Evolutionary conservation across 805 yeast genomes (phyloP), one percentile per base, ranked within the genome.

Genomic region (Yamadazyma olivae): DNA sequence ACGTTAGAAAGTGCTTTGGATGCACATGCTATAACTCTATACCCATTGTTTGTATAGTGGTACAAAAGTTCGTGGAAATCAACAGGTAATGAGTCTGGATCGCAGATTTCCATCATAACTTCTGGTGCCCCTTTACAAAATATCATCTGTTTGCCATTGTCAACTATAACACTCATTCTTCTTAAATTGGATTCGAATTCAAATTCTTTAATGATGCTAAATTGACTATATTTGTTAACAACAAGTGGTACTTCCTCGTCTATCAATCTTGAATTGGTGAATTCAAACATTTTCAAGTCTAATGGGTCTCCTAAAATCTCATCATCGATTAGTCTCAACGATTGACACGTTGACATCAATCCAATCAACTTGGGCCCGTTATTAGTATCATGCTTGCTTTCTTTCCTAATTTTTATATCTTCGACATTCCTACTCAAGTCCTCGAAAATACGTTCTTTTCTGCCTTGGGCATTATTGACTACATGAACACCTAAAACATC

Each of bases 81-180:
- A 2, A 58, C 53, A 1, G 99, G 99, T 32, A 93, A 60, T 0
- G 89, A 66, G 14, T 73, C 77, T 1, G 82, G 77, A 12, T 67
- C 63, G 61, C 99, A 93, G 20, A 93, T 77, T 13, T 78, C 81
- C 20, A 74, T 67, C 72, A 93, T 85, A 8, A 90, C 86, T 55
- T 93, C 99, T 0, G 99, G 99, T 0, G 99, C 99, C 32, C 99
- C 99, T 54, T 93, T 93, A 9, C 93, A 88, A 54, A 77, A 82
- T 1, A 67, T 46, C 12, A 33, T 40, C 12, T n/a, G 6, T 13
- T 15, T 13, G 17, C 15, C 15, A 17, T 30, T 31, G 17, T 36
- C 37, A 10, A 39, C 37, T 34, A 91, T 57, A 0, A 89, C 96
- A 34, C 93, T 81, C 96, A 91, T 91, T 51, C 99, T 71, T 56